Conservation (phyloP, 2,329 filamentous ascomycete species). For the Cyphellophora europaea region DNA sequence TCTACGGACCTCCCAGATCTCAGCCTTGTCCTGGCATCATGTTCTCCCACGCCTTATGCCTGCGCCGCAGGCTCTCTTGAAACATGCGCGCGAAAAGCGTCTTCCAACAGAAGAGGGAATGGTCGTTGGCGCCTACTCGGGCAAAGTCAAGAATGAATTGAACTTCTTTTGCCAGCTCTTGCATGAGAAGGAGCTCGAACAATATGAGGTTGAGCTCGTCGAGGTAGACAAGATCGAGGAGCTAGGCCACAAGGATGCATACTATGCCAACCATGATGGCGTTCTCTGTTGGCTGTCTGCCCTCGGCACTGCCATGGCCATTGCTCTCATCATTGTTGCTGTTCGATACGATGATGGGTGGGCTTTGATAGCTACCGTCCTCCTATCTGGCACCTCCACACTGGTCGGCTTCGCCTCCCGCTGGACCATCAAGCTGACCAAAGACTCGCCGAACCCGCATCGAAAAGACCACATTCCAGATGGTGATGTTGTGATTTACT, state of each 20-base stretch:
- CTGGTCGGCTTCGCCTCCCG: slow-evolving; percentile 48
- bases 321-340: slow-evolving; percentile 45
- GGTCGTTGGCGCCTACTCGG: slow-evolving; percentile 51
- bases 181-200: slow-evolving; percentile 32
- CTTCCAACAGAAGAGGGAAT: slow-evolving; percentile 47
- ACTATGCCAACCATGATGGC: slow-evolving; percentile 8
- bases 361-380: slow-evolving; percentile 41
- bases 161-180: slow-evolving; percentile 56
- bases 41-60: slow-evolving; percentile 52
- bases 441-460: slow-evolving; percentile 29
- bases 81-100: slow-evolving; percentile 44
- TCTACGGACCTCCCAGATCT: slow-evolving; percentile 47
- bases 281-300: slow-evolving; percentile 8
- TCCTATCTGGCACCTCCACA: slow-evolving; percentile 45
- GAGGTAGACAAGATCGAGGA: slow-evolving; percentile 26
- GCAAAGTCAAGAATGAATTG: slow-evolving; percentile 44
- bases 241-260: slow-evolving; percentile 14
- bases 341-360: slow-evolving; percentile 44
- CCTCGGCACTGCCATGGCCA: slow-evolving; percentile 42
- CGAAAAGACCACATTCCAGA: slow-evolving; percentile 31
- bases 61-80: slow-evolving; percentile 54
- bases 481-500: too few species aligned
- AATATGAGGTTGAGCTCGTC: slow-evolving; percentile 32
- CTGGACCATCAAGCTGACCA: slow-evolving; percentile 49
- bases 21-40: slow-evolving; percentile 50